phyloP scores from a whole-genome alignment of 495 filamentous ascomycete species.

The Xylaria scruposa region DNA sequence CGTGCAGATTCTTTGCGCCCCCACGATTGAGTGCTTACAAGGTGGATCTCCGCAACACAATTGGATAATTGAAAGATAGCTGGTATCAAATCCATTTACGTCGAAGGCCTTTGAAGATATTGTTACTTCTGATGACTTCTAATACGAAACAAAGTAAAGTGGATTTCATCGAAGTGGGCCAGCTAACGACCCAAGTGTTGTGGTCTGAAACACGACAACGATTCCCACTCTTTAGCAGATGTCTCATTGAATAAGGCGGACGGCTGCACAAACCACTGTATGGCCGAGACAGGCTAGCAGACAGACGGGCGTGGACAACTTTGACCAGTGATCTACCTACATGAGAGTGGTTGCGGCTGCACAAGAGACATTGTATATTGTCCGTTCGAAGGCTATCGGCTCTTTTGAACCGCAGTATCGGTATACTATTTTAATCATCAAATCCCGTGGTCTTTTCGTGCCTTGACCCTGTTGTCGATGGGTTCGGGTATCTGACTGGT shows the following conservation, averaged over 20 bases:
- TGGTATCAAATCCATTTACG: not conserved
- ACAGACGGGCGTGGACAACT: slow-evolving; percentile 4
- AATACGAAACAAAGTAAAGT: not conserved
- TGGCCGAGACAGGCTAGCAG: slow-evolving; percentile 23
- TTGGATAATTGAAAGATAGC: not conserved
- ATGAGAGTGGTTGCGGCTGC: slow-evolving; percentile 33
- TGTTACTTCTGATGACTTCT: not conserved
- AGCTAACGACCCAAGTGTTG: slow-evolving; percentile 9
- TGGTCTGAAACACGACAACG: slow-evolving; percentile 32
- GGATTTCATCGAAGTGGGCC: slow-evolving; percentile 5
- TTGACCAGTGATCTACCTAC: slow-evolving; percentile 22
- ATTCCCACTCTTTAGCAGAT: slow-evolving; percentile 30
- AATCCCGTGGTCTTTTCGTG: slow-evolving; percentile 18
- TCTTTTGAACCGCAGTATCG: slow-evolving; percentile 7
- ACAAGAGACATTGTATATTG: slow-evolving; percentile 29
- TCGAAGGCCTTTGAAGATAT: not conserved
- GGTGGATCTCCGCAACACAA: not conserved
- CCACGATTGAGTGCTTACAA: not conserved
- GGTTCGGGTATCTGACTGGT: slow-evolving; percentile 14
- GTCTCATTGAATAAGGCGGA: slow-evolving; percentile 28
- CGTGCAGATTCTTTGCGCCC: not conserved
- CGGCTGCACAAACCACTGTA: slow-evolving; percentile 33
- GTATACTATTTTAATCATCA: slow-evolving; percentile 26
- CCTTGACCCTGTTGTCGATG: slow-evolving; percentile 18
- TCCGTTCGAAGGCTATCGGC: slow-evolving; percentile 19